Percentiles rank a stretch among this genome's conserved stretches.
phyloP scores from a whole-genome alignment of 805 yeast genomes.

The Yarrowia keelungensis region DNA sequence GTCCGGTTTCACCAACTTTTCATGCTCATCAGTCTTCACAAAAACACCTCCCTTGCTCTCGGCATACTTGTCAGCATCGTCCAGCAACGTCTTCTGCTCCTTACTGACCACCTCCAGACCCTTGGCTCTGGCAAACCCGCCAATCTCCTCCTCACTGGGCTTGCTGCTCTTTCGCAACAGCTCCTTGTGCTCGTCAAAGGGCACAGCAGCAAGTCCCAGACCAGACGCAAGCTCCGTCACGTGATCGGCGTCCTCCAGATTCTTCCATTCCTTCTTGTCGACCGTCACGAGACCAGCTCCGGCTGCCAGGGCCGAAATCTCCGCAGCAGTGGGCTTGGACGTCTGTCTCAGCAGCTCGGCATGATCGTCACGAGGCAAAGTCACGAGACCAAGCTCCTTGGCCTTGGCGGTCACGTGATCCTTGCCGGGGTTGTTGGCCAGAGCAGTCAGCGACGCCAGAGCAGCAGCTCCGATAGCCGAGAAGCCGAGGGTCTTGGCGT shows the following conservation, averaged over 20 bases:
- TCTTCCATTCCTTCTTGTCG: neutral
- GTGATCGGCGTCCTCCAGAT: conserved; percentile 8
- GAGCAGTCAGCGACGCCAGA: conserved; percentile 24
- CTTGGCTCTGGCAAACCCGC: conserved; percentile 42
- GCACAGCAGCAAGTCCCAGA: conserved; percentile 38
- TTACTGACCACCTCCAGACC: conserved; percentile 41
- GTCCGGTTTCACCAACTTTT: conserved; percentile 40
- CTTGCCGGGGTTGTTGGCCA: conserved; percentile 21
- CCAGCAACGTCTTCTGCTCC: conserved; percentile 29
- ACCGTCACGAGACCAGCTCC: conserved; percentile 8
- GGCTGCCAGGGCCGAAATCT: conserved; percentile 29
- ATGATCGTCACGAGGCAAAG: conserved; percentile 49
- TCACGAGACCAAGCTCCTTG: conserved; percentile 45
- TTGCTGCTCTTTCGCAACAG: conserved; percentile 44
- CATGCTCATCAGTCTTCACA: neutral
- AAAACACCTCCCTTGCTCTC: conserved; percentile 11
- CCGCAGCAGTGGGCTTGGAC: conserved; percentile 39
- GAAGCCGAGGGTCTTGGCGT: conserved; percentile 33
- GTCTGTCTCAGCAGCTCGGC: conserved; percentile 41
- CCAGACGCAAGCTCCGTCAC: conserved; percentile 43
- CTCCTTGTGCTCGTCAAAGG: conserved; percentile 38
- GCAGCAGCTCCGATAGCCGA: conserved; percentile 11
- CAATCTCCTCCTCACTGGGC: conserved; percentile 32
- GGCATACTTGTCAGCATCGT: conserved; percentile 39
- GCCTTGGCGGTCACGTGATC: conserved; percentile 42